These are phyloP conservation scores for Neurospora sp. DNA, from an alignment of 495 filamentous ascomycete genomes.

Conservation along the genomic window DNA sequence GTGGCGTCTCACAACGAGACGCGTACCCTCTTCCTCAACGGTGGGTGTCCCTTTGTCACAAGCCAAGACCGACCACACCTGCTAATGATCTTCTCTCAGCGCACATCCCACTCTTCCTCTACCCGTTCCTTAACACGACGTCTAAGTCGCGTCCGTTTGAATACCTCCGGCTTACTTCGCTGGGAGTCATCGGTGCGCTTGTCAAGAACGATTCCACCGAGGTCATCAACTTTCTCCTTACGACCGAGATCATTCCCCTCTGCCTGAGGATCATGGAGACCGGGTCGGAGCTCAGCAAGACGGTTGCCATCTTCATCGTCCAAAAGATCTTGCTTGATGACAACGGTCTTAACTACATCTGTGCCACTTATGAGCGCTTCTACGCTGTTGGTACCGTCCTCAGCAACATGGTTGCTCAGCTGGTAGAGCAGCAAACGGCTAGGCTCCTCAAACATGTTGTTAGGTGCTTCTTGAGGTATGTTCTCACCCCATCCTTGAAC, in stretches of 20 bases:
- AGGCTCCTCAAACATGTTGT: constrained; percentile 96
- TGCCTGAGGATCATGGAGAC: constrained; percentile 99
- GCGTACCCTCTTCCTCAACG: constrained; percentile 80
- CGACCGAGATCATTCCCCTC: constrained; percentile 96
- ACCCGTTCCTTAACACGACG: constrained; percentile 97
- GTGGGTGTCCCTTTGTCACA: constrained; percentile 37
- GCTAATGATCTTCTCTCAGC: constrained; percentile 41
- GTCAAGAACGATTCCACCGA: constrained; percentile 99
- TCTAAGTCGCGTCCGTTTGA: constrained; percentile 98
- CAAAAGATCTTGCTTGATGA: constrained; percentile 98
- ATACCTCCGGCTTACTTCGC: constrained; percentile 90
- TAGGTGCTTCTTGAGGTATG: constrained; percentile 87
- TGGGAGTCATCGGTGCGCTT: constrained; percentile 95
- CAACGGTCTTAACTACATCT: constrained; percentile 96
- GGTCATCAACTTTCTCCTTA: constrained; percentile 97
- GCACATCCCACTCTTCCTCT: constrained; percentile 97
- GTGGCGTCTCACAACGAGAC: constrained; percentile 98
- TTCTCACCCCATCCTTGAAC: neutral
- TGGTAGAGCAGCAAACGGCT: constrained; percentile 96
- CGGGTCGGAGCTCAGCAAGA: constrained; percentile 96
- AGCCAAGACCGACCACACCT: neutral
- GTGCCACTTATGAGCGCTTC: constrained; percentile 98
- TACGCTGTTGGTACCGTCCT: constrained; percentile 96
- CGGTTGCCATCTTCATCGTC: constrained; percentile 99
- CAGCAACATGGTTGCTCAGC: constrained; percentile 95